Evolutionary conservation across 768 basidiomycete species (phyloP), one percentile per base, ranked within the genome.

Genomic region (Hirschioporus abietinus): DNA sequence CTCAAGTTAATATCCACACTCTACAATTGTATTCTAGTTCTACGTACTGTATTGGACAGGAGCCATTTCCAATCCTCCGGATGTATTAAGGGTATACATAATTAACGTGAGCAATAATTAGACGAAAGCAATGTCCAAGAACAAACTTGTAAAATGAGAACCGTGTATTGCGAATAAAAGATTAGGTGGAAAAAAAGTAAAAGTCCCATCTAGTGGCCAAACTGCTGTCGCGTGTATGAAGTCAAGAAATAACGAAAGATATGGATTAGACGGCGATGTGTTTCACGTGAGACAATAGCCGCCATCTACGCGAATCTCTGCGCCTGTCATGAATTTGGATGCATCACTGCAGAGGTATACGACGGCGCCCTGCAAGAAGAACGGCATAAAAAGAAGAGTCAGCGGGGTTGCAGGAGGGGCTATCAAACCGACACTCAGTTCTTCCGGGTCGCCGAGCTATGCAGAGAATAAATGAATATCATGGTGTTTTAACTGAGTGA

Each of bases 331-430:
- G 77, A 95, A 98, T 66, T 84, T 86, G 64, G 91, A 92, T 7
- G 95, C 93, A 75, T 97, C 95, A 69, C 92, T 94, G 9, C 90
- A 88, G 17, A 99, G 83, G 76, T 91, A 96, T 65, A 98, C 91
- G 71, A 96, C 83, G 26, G 96, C 94, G 20, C 92, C 92, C 90
- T 92, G 73, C 23, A 68, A 52, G 30, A 8, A 17, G 66, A 36
- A 66, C 27, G 20, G 2, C 26, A n/a, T 6, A 34, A 23, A 23
- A 15, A 62, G 6, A 34, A 10, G 25, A 12, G 60, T 34, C 20
- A 25, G 17, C 30, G 30, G 3, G 3, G 9, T 34, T 12, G 30
- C 26, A 27, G 67, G 36, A 25, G 42, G 61, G 30, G 26, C n/a
- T 30, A 34, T 23, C 12, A 25, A 36, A 79, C 84, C 27, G 70